phyloP scores from a whole-genome alignment of 768 basidiomycete genomes.

The Clitopilus hobsonii region DNA sequence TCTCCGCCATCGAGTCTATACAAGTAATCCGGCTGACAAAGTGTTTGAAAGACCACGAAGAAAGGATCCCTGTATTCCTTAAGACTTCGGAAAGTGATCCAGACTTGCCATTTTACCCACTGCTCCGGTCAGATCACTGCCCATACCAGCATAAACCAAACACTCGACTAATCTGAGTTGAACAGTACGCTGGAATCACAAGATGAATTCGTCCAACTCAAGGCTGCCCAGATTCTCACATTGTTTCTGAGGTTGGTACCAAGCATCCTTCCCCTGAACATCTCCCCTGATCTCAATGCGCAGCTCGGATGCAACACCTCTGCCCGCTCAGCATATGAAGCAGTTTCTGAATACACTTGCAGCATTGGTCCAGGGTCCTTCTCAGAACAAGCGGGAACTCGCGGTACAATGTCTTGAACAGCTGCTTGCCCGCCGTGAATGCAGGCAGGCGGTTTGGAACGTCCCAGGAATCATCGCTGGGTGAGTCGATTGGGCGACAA shows the following conservation, averaged over 20 bases:
- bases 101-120: slow-evolving; percentile 74
- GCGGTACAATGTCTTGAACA: slow-evolving; percentile 90
- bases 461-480: slow-evolving; percentile 64
- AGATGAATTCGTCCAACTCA: slow-evolving; percentile 95
- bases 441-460: slow-evolving; percentile 76
- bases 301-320: slow-evolving; percentile 46
- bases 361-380: slow-evolving; percentile 52
- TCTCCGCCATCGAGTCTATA: not conserved
- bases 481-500: slow-evolving; percentile 29
- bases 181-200: slow-evolving; percentile 73
- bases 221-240: slow-evolving; percentile 83
- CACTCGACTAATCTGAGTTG: slow-evolving; percentile 9
- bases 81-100: slow-evolving; percentile 58
- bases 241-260: slow-evolving; percentile 69
- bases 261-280: slow-evolving; percentile 3
- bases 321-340: slow-evolving; percentile 48
- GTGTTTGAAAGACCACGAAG: slow-evolving; percentile 77
- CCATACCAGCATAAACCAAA: not conserved
- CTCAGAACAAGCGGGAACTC: slow-evolving; percentile 75
- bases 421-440: slow-evolving; percentile 75
- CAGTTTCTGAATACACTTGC: slow-evolving; percentile 61
- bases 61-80: slow-evolving; percentile 75
- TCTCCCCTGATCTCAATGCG: slow-evolving; percentile 4
- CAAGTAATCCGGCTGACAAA: not conserved
- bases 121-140: slow-evolving; percentile 59